Evolutionary conservation across 2,329 filamentous ascomycete species (phyloP), one percentile per base, ranked within the genome.

Genomic region (Neofusicoccum cordaticola): DNA sequence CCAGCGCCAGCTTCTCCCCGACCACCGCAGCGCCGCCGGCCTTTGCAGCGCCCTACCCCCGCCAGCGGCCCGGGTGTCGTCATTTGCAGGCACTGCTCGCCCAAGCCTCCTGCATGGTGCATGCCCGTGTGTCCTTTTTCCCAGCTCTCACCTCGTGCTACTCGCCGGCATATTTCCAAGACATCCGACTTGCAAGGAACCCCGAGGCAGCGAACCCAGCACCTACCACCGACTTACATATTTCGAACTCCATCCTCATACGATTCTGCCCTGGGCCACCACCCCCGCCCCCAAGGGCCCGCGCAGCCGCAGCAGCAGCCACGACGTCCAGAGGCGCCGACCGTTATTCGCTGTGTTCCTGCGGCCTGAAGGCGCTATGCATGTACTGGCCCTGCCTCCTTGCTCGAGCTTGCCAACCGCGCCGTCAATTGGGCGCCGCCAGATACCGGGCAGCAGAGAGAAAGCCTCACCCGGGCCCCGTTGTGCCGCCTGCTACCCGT

Each of bases 401-500:
- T 64, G 63, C 53, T 64, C 53, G 63, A 64, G 70, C 71, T 74
- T 68, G 71, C 72, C 66, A 42, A 35, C 41, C 70, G 71, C 57
- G 72, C 62, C 75, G 71, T 75, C 75, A 47, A 74, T 72, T 68
- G 74, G 75, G 74, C 74, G 72, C 70, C 71, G 69, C 70, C 69
- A 72, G 50, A 57, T 44, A 52, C 62, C 62, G 51, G 51, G 51
- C 62, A 53, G 50, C 50, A 39, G 62, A 41, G 51, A 47, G 41
- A 56, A 64, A 64, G 39, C 62, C 50, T 57, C 62, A 50, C 51
- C 51, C 51, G 42, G 62, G 51, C 51, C 47, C 50, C 34, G 22
- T 57, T 47, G 17, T 48, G 73, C 74, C 66, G 69, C 63, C 67
- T 71, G 72, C 69, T 82, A 82, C 72, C 80, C 79, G 66, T 82